Evolutionary conservation across 2,329 filamentous ascomycete species (phyloP), one percentile per base, ranked within the genome.

Genomic region (Pseudogymnoascus sp.): DNA sequence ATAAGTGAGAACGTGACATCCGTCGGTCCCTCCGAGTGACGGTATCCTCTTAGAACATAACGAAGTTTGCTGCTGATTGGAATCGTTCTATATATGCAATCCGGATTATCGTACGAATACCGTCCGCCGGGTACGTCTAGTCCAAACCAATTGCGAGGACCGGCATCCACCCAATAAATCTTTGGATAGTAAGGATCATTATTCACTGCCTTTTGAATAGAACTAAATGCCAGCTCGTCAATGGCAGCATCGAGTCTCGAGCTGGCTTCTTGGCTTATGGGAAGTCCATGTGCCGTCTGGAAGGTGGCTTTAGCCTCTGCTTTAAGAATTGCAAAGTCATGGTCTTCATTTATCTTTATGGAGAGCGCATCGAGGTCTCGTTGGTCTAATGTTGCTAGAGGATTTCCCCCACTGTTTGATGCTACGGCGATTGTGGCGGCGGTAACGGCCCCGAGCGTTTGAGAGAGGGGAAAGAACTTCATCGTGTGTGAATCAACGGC

Each of bases 1-100:
- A 51, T 51, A 31, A 51, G 44, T 15, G 44, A 51, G 44, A 51
- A 51, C 44, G 44, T 51, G 27, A 51, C 44, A 31, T 51, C 44
- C n/a, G 25, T 51, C 8, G 27, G 44, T 15, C 44, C 44, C 13
- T 51, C 13, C 3, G 27, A 25, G 44, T 51, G 27, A 51, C 44
- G 27, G 15, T 51, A 31, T 15, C 44, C 44, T 10, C 13, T 29
- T 51, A 51, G 13, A 10, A 51, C 44, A 51, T 51, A 51, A 12
- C 44, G 27, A 15, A 51, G 44, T 15, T 51, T 51, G 44, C 27
- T 51, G 44, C 44, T 51, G 25, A 51, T 51, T 51, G 25, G 44
- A 15, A 51, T 31, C 27, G 44, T 51, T 51, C 44, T 51, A 51
- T 51, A 51, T 51, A 51, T 51, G 27, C 44, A 51, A 31, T 51